Evolutionary conservation across 257 asterid species (phyloP), one percentile per base, ranked within the genome.

Genomic region (Primulina huaijiensis): DNA sequence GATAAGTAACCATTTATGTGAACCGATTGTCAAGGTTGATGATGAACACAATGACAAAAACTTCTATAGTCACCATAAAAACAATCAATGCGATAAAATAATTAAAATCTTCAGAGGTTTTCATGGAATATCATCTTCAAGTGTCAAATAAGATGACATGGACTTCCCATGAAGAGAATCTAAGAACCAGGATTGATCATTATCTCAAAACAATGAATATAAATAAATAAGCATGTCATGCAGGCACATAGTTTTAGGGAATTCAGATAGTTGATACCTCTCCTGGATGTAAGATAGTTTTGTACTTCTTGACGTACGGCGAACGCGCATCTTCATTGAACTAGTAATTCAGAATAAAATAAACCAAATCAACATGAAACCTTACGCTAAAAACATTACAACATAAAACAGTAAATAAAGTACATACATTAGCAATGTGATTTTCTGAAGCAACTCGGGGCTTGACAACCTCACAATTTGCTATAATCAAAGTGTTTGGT

Each of bases 271-370:
- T 33, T 12, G 65, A 35, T 89, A 94, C 99, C 99, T 94, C 99
- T 81, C 99, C 97, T 19, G 99, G 99, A 79, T 94, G 99, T 75
- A 94, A 80, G 76, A 94, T 88, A 46, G 97, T 94, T 75, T 94
- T 94, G 90, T 82, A 89, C 90, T 91, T 94, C 87, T 85, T 94
- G 62, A 94, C 93, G 75, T 81, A 91, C 3, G 99, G 99, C 1
- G 99, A 94, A 62, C 95, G 87, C 3, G 99, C 90, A 81, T 94
- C 99, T 80, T 89, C 98, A 79, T 94, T 89, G 85, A 94, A 94
- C 99, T 94, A 74, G 52, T 35, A 76, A 70, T n/a, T 55, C 58
- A 70, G 25, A 62, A 79, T 68, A 57, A 20, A 71, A 72, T n/a
- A 46, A 71, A 75, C 37, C 70, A 57, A 79, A 74, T 68, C 37